These are phyloP conservation scores for Nakazawaea pomicola DNA, from an alignment of 805 yeast species.

Conservation along the genomic window DNA sequence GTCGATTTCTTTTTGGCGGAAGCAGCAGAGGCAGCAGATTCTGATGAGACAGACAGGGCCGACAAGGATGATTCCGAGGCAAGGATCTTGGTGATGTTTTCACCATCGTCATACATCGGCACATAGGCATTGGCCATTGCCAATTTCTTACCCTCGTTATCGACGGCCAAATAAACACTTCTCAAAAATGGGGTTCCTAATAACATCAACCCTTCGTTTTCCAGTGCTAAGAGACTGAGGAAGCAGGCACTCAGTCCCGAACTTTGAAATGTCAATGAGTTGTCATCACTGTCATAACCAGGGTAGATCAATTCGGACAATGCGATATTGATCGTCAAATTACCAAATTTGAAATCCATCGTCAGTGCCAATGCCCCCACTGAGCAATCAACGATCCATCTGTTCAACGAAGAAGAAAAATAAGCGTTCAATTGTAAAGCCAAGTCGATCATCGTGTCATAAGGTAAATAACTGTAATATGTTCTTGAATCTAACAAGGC, in stretches of 20 bases:
- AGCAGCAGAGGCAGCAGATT: neutral
- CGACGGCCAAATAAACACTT: slow-evolving; percentile 55
- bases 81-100: neutral
- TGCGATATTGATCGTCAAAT: slow-evolving; percentile 44
- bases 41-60: neutral
- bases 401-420: slow-evolving; percentile 37
- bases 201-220: slow-evolving; percentile 41
- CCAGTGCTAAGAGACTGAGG: slow-evolving; percentile 45
- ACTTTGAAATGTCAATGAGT: slow-evolving; percentile 39
- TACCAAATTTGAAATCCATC: slow-evolving; percentile 49
- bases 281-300: slow-evolving; percentile 30
- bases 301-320: slow-evolving; percentile 39
- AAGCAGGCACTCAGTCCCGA: slow-evolving; percentile 53
- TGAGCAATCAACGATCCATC: slow-evolving; percentile 64
- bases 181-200: slow-evolving; percentile 57
- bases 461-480: slow-evolving; percentile 46
- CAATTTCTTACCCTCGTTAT: slow-evolving; percentile 47
- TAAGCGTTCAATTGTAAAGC: slow-evolving; percentile 70
- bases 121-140: slow-evolving; percentile 49
- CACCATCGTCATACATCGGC: neutral
- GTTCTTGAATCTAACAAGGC: slow-evolving; percentile 57
- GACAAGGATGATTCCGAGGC: neutral
- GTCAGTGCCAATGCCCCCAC: slow-evolving; percentile 44
- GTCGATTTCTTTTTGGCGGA: neutral
- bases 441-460: slow-evolving; percentile 48